phyloP scores from a whole-genome alignment of 2,329 filamentous ascomycete genomes.

The Huntiella omanensis region DNA sequence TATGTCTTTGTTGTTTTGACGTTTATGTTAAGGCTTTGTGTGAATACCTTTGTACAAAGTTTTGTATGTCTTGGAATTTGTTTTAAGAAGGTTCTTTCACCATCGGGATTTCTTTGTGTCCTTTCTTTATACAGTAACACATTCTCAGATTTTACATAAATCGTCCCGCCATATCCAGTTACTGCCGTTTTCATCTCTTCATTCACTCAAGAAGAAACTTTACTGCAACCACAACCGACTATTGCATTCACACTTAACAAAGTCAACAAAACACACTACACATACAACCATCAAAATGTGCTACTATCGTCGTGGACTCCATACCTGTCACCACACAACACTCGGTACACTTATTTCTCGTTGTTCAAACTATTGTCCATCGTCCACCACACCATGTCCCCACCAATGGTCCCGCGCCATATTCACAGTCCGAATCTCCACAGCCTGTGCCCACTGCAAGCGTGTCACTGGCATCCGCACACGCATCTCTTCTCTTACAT shows the following conservation, averaged over 20 bases:
- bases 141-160: background rate
- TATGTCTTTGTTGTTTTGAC: background rate
- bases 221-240: background rate
- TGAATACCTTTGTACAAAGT: too few relatives aligned
- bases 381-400: background rate
- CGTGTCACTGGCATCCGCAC: slow-evolving; percentile 5
- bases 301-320: slow-evolving; percentile 12
- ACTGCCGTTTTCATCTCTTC: too few relatives aligned
- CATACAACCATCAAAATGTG: slow-evolving; percentile 12
- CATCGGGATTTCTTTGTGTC: background rate
- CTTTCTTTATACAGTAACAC: background rate
- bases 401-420: slow-evolving; percentile 11
- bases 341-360: slow-evolving; percentile 8
- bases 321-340: slow-evolving; percentile 13
- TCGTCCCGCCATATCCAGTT: too few relatives aligned
- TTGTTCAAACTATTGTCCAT: slow-evolving; percentile 2
- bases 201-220: too few relatives aligned
- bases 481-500: slow-evolving; percentile 7
- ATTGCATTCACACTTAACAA: background rate
- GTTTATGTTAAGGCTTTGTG: background rate
- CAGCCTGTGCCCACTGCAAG: slow-evolving; percentile 7
- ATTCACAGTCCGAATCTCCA: slow-evolving; percentile 6
- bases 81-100: background rate
- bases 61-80: too few relatives aligned
- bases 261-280: background rate